Evolutionary conservation across 176 grass and related monocot species (phyloP).

Genomic region (Tillandsia leiboldiana): DNA sequence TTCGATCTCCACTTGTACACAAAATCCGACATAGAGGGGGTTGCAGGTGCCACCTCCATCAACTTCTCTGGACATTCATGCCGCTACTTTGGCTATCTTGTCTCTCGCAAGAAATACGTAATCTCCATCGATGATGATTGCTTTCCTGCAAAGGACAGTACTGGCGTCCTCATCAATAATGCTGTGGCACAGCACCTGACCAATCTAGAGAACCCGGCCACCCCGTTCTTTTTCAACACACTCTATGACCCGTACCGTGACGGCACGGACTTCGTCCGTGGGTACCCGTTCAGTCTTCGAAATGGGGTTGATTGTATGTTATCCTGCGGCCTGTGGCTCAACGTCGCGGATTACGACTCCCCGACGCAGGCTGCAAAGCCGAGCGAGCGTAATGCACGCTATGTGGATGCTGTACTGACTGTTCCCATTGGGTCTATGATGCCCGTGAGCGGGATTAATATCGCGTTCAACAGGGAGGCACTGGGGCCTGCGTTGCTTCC

Average conservation of each 20-base stretch:
- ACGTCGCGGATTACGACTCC: constrained; percentile 76
- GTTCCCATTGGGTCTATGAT: constrained; percentile 64
- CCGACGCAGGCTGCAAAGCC: constrained; percentile 88
- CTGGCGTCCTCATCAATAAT: constrained; percentile 38
- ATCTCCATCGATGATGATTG: constrained; percentile 84
- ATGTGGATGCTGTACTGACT: constrained; percentile 95
- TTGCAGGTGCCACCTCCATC: constrained; percentile 48
- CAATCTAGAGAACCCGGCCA: constrained; percentile 71
- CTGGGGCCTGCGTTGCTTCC: constrained; percentile 71
- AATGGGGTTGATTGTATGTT: constrained; percentile 64
- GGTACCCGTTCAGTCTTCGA: constrained; percentile 88
- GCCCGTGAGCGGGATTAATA: constrained; percentile 80
- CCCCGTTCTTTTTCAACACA: constrained; percentile 91
- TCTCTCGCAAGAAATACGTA: constrained; percentile 73
- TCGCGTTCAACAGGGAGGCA: constrained; percentile 79
- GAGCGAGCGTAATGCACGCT: constrained; percentile 49
- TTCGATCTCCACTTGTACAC: constrained; percentile 70
- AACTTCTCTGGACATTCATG: constrained; percentile 69
- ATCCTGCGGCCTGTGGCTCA: constrained; percentile 86
- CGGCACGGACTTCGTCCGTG: constrained; percentile 90
- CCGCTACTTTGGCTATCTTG: constrained; percentile 79
- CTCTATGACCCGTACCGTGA: constrained; percentile 73
- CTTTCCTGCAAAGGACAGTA: constrained; percentile 61
- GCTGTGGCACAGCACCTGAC: constrained; percentile 67
- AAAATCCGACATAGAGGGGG: constrained; percentile 56